Conservation (phyloP, 768 basidiomycete genomes). For the Agaricus blazei region DNA sequence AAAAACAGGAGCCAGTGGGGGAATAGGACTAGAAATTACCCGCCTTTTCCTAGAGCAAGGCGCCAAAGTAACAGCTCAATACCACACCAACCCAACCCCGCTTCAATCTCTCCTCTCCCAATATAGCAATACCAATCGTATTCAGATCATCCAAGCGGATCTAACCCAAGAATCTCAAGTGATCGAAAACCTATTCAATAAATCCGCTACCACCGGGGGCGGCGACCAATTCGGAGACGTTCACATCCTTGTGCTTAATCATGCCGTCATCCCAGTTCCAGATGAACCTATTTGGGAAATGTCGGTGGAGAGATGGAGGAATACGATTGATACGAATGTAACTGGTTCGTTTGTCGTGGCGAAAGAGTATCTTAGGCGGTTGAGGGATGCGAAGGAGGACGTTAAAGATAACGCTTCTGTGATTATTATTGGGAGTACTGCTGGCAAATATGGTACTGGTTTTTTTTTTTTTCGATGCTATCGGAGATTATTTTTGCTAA, state of each 20-base stretch:
- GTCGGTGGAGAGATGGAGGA: constrained; percentile 59
- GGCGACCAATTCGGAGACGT: constrained; percentile 34
- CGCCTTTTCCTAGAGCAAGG: constrained; percentile 61
- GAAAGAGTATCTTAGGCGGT: constrained; percentile 50
- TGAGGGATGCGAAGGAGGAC: constrained; percentile 32
- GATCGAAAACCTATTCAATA: constrained; percentile 35
- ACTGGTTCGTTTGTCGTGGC: constrained; percentile 64
- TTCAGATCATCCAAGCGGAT: constrained; percentile 47
- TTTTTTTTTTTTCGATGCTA: no score
- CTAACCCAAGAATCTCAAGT: constrained; percentile 54
- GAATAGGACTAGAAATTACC: constrained; percentile 64
- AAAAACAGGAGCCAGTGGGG: constrained; percentile 61
- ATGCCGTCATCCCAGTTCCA: constrained; percentile 44
- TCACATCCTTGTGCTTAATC: constrained; percentile 58
- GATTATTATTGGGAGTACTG: constrained; percentile 63
- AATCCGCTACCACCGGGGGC: constrained; percentile 21
- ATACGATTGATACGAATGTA: constrained; percentile 56
- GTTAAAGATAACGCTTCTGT: constrained; percentile 55
- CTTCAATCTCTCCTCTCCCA: constrained; percentile 35
- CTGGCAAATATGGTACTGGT: constrained; percentile 57
- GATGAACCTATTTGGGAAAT: constrained; percentile 50
- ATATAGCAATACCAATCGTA: constrained; percentile 24
- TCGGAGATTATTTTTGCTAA: no score
- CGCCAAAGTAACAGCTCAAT: constrained; percentile 69
- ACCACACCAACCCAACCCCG: constrained; percentile 45